Conservation (phyloP, 108 stramenopile genomes). For the Conticribra guillardii region DNA sequence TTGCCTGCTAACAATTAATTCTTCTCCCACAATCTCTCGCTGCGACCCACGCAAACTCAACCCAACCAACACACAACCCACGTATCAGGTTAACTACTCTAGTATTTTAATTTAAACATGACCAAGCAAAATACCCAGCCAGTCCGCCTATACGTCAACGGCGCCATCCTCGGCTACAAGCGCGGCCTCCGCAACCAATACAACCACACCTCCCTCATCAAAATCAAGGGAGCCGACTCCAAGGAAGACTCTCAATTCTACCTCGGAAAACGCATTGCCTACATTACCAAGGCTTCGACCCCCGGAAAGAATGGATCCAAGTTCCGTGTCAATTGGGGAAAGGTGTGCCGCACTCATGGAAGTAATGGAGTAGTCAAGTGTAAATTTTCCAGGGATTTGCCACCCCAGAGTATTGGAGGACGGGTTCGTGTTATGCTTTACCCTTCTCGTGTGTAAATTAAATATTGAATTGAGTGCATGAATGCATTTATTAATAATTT, state of each 20-base stretch:
- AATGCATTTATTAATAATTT: no score
- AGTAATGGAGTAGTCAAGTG: slow-evolving; percentile 97
- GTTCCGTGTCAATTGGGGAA: slow-evolving; percentile 99
- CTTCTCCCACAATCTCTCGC: no score
- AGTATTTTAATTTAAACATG: slow-evolving; percentile 32
- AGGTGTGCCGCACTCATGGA: slow-evolving; percentile 96
- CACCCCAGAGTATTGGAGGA: slow-evolving; percentile 92
- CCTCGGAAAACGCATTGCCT: slow-evolving; percentile 98
- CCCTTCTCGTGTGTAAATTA: slow-evolving; percentile 73
- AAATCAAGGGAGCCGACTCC: slow-evolving; percentile 95
- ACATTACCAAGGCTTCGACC: slow-evolving; percentile 94
- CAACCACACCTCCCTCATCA: slow-evolving; percentile 97
- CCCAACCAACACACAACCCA: not conserved
- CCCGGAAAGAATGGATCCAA: slow-evolving; percentile 84
- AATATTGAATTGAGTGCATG: no score
- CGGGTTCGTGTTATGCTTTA: slow-evolving; percentile 93
- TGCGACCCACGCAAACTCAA: no score
- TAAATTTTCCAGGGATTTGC: slow-evolving; percentile 96
- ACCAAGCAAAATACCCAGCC: slow-evolving; percentile 65
- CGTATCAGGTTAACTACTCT: not conserved
- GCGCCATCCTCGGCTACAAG: slow-evolving; percentile 98
- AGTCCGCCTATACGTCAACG: slow-evolving; percentile 95
- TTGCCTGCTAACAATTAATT: no score
- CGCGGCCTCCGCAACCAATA: slow-evolving; percentile 96
- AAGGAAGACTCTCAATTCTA: slow-evolving; percentile 95